Evolutionary conservation across 305 asterid species (phyloP).

Genomic region (Fraxinus greggii): DNA sequence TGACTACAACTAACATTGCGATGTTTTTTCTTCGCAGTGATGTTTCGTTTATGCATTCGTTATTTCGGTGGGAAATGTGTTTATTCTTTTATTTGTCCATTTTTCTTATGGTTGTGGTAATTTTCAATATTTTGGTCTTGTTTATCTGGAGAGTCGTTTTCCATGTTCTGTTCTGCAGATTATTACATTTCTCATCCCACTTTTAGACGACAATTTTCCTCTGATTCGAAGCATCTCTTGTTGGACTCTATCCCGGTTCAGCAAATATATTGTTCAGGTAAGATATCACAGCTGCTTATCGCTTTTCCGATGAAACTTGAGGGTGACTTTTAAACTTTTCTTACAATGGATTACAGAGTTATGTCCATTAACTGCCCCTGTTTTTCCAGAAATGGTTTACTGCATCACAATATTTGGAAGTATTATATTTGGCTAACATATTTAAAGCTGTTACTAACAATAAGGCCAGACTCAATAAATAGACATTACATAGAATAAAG

Average conservation of each 20-base stretch:
- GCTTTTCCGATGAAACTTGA: background rate
- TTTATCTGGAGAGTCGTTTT: constrained; percentile 8
- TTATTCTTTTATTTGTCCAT: background rate
- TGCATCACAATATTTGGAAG: background rate
- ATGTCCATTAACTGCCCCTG: background rate
- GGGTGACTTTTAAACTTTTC: background rate
- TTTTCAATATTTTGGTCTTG: background rate
- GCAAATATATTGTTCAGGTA: constrained; percentile 93
- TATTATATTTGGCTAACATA: background rate
- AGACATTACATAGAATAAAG: background rate
- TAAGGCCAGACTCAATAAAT: background rate
- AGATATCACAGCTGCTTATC: constrained; percentile 14
- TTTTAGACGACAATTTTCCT: constrained; percentile 94
- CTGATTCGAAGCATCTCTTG: constrained; percentile 95
- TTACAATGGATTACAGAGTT: background rate
- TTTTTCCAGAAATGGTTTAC: background rate
- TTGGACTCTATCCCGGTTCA: constrained; percentile 97
- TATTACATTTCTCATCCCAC: constrained; percentile 78
- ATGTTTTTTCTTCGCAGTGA: background rate
- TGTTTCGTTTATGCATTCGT: background rate
- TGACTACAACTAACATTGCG: constrained; percentile 10
- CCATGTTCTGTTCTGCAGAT: constrained; percentile 54
- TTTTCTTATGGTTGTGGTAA: background rate
- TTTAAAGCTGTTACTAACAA: background rate
- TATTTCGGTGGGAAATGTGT: background rate